Base-by-base conservation (phyloP, 148 eudicot species). In the Amaranthus palmeri region DNA sequence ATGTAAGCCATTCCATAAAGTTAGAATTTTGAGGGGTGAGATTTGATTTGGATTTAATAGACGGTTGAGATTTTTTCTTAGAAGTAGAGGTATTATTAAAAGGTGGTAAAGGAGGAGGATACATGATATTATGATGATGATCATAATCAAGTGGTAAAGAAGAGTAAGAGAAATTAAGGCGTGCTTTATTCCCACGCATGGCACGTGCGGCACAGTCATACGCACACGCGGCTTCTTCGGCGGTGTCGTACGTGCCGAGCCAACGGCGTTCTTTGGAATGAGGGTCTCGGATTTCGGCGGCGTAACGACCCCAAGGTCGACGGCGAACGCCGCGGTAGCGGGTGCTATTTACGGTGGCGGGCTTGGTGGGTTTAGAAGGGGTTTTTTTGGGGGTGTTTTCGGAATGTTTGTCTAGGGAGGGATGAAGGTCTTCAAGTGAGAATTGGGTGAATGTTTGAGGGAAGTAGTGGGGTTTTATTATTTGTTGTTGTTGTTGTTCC, bases 221-320 rank as follows among this genome's bases (percentile, higher is more conserved):
- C 3, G 93, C 96, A 9, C 87, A 85, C 0, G 96, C 96, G 0
- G 96, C 96, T 54, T 90, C 96, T 69, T 86, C 96, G 13, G 96
- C 92, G 8, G 96, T 90, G 77, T 90, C 92, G 42, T 83, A 90
- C 4, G 96, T 91, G 4, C 96, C 96, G 0, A 91, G 85, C 93
- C 97, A 91, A 12, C 93, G 81, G 45, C 97, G 62, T 47, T 91
- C 97, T 54, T 91, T 91, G 0, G 90, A 85, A 67, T 72, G 86
- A 0, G 97, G 97, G 84, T 91, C 97, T 0, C 97, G 64, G 8
- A 91, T 91, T 70, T 91, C 93, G 1, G 97, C 97, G 0, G 97
- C 97, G 73, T 87, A 91, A 0, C 93, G 87, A 14, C 97, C 97
- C 97, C 97, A 91, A 0, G 97, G 97, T 43, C 97, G 85, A 75